Evolutionary conservation across 352 stramenopile species (phyloP).

Genomic region (Pythium sp.): DNA sequence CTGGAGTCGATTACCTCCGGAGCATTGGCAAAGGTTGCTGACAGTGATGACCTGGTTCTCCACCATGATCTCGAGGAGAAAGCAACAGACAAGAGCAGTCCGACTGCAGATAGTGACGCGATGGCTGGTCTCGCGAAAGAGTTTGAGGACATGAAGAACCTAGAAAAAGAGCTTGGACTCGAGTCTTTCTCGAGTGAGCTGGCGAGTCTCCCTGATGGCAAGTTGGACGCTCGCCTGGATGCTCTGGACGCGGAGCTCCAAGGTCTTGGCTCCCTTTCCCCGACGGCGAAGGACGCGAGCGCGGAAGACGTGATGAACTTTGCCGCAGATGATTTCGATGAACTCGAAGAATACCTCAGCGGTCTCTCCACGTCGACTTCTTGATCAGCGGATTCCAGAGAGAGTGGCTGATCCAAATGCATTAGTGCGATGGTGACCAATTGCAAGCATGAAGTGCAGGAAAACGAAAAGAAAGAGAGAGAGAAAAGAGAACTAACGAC

Average conservation of each 20-base stretch:
- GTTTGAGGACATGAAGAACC: constrained; percentile 80
- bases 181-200: constrained; percentile 54
- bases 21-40: constrained; percentile 44
- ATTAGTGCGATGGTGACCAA: not conserved
- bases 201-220: constrained; percentile 37
- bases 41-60: constrained; percentile 26
- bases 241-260: constrained; percentile 74
- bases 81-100: constrained; percentile 14
- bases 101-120: constrained; percentile 23
- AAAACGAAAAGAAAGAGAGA: not conserved
- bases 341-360: constrained; percentile 86
- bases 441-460: not conserved
- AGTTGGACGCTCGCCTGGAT: constrained; percentile 62
- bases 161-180: constrained; percentile 82
- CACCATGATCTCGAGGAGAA: constrained; percentile 46
- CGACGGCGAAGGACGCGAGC: constrained; percentile 42
- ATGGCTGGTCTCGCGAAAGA: constrained; percentile 55
- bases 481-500: constrained; percentile 1
- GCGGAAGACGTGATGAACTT: constrained; percentile 82
- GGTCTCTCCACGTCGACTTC: constrained; percentile 55
- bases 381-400: not conserved
- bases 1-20: constrained; percentile 74
- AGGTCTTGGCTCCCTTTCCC: constrained; percentile 42
- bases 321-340: constrained; percentile 84
- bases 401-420: not conserved